These are phyloP conservation scores for Leucosporidium scottii DNA, from an alignment of 768 basidiomycete species.

Conservation along the genomic window DNA sequence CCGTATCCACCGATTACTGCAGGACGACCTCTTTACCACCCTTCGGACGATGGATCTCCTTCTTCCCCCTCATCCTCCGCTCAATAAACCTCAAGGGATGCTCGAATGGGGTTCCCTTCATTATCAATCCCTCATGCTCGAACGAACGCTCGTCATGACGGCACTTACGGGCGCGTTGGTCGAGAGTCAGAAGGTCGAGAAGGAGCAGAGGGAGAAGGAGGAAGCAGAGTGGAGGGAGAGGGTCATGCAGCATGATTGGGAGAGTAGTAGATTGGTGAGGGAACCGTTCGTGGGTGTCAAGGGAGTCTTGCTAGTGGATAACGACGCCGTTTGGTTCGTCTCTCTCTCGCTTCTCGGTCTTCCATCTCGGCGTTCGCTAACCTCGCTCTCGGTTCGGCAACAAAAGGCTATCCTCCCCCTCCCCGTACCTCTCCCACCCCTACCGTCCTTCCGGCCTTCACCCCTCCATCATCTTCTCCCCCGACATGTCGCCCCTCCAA, in stretches of 20 bases:
- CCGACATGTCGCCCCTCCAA: constrained; percentile 26
- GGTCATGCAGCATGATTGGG: constrained; percentile 26
- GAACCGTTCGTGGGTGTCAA: constrained; percentile 13
- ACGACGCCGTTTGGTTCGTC: constrained; percentile 33
- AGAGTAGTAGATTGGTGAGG: constrained; percentile 6
- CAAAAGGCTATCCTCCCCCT: constrained; percentile 30
- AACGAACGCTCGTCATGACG: constrained; percentile 25
- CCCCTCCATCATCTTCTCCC: constrained; percentile 30
- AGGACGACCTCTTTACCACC: constrained; percentile 28
- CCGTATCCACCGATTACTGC: not conserved
- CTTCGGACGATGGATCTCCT: constrained; percentile 32
- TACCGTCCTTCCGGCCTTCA: constrained; percentile 20
- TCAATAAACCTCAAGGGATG: not conserved
- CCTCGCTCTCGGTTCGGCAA: not conserved
- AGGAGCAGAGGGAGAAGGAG: constrained; percentile 7
- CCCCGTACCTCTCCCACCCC: constrained; percentile 24
- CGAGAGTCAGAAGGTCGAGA: constrained; percentile 22
- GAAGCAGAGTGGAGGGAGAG: constrained; percentile 5
- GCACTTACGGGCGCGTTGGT: constrained; percentile 23
- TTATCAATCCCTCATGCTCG: constrained; percentile 33
- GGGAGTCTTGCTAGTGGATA: constrained; percentile 31
- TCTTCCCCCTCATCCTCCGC: constrained; percentile 6
- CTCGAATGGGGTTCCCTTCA: constrained; percentile 32
- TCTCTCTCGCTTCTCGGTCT: not conserved
- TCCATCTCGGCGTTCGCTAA: not conserved